Conservation (phyloP, 2,329 filamentous ascomycete species). For the Penicillium aurantiogriseum region DNA sequence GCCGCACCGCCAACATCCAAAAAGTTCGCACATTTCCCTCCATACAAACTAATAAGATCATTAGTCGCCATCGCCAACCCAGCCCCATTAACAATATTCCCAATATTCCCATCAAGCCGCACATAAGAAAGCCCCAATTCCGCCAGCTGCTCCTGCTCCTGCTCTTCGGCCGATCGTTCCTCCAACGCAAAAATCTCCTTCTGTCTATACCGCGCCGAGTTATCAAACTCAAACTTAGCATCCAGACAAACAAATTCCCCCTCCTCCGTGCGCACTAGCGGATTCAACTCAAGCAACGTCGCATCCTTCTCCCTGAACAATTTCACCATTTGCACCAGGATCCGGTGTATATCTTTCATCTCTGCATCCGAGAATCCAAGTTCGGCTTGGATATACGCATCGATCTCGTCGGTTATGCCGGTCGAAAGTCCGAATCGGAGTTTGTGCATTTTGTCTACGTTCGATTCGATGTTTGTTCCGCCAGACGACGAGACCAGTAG, state of each 20-base stretch:
- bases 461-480: constrained; percentile 34
- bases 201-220: constrained; percentile 48
- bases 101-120: constrained; percentile 34
- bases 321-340: constrained; percentile 34
- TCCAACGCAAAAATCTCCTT: constrained; percentile 40
- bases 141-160: constrained; percentile 38
- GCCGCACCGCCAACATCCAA: constrained; percentile 34
- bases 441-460: constrained; percentile 25
- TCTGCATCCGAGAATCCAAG: constrained; percentile 27
- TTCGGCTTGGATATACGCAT: constrained; percentile 22
- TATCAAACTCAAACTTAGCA: constrained; percentile 50
- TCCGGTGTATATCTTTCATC: constrained; percentile 23
- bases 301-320: constrained; percentile 51
- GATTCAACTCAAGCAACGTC: constrained; percentile 46
- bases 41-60: constrained; percentile 28
- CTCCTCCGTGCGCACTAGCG: constrained; percentile 33
- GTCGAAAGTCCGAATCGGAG: constrained; percentile 27
- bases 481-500: constrained; percentile 39
- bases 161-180: constrained; percentile 34
- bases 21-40: constrained; percentile 35
- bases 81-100: constrained; percentile 36
- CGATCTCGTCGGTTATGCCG: constrained; percentile 28
- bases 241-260: constrained; percentile 37
- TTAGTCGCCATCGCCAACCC: constrained; percentile 40
- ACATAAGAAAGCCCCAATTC: constrained; percentile 32